phyloP scores from a whole-genome alignment of 208 protist genomes.

The Acanthamoeba royreba region DNA sequence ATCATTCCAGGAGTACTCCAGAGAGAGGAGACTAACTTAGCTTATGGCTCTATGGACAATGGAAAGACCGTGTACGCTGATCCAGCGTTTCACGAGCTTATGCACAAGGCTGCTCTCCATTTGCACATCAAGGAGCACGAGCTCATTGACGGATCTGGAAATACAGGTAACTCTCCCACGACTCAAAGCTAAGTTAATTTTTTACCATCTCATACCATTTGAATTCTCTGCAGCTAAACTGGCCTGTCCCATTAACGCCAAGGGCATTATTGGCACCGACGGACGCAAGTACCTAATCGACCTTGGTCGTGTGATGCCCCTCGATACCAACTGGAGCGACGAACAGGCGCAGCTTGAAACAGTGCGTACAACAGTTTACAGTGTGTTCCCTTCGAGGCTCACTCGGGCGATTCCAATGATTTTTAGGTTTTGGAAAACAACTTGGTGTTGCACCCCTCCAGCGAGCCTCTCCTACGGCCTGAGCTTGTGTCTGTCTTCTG shows the following conservation, averaged over 20 bases:
- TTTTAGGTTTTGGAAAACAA: too few relatives aligned
- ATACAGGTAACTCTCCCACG: not conserved
- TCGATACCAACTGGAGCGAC: slow-evolving; percentile 63
- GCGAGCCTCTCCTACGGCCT: not conserved
- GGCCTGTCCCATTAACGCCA: not conserved
- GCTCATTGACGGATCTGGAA: slow-evolving; percentile 33
- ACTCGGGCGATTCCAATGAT: too few relatives aligned
- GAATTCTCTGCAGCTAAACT: not conserved
- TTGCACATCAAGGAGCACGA: slow-evolving; percentile 62
- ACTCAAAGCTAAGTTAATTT: not conserved
- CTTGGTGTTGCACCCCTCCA: not conserved
- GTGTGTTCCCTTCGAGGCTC: too few relatives aligned
- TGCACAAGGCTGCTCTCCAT: slow-evolving; percentile 42
- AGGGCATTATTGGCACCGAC: slow-evolving; percentile 71
- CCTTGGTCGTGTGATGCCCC: slow-evolving; percentile 56
- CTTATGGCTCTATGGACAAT: slow-evolving; percentile 69
- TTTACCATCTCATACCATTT: not conserved
- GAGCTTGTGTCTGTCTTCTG: not conserved
- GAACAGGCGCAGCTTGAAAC: too few relatives aligned
- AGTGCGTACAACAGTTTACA: too few relatives aligned
- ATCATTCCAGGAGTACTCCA: not conserved
- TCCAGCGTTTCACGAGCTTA: slow-evolving; percentile 44
- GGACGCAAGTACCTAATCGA: slow-evolving; percentile 72
- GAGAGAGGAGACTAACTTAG: slow-evolving; percentile 49
- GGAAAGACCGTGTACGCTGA: slow-evolving; percentile 52